Percentiles rank a stretch among this genome's conserved stretches.
Evolutionary conservation across 1,284 basidiomycete genomes (phyloP).

Genomic region (Pseudozyma thailandica): DNA sequence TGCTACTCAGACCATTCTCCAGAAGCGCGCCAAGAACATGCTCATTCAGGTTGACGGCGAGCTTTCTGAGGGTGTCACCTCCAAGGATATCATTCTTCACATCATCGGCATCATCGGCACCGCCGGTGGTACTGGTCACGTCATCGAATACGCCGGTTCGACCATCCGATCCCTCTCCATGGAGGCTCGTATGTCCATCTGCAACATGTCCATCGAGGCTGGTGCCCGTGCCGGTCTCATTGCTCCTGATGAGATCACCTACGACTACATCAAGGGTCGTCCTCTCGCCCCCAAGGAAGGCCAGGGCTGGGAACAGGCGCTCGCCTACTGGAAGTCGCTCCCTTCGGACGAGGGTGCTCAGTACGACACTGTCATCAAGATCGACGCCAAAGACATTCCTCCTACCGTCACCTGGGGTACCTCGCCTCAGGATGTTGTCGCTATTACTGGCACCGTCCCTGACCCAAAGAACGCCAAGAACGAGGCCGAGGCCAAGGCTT

Average conservation of each 20-base stretch:
- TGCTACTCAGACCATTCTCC: slow-evolving; percentile 65
- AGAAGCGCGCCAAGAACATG: slow-evolving; percentile 67
- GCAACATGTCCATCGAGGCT: slow-evolving; percentile 68
- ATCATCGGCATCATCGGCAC: slow-evolving; percentile 67
- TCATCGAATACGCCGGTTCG: slow-evolving; percentile 65
- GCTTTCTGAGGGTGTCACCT: slow-evolving; percentile 63
- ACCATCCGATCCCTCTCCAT: slow-evolving; percentile 63
- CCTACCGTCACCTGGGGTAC: slow-evolving; percentile 67
- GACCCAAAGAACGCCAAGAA: slow-evolving; percentile 60
- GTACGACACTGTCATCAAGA: slow-evolving; percentile 64
- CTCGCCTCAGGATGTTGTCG: slow-evolving; percentile 62
- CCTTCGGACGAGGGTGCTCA: slow-evolving; percentile 60
- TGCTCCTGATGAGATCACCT: slow-evolving; percentile 65
- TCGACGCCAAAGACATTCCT: slow-evolving; percentile 64
- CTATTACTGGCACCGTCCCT: slow-evolving; percentile 64
- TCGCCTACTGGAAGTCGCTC: slow-evolving; percentile 64
- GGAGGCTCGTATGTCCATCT: slow-evolving; percentile 67
- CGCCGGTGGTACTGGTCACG: slow-evolving; percentile 65
- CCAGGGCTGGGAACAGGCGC: slow-evolving; percentile 61
- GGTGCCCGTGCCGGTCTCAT: slow-evolving; percentile 68
- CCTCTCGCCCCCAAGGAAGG: slow-evolving; percentile 64
- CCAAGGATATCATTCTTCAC: slow-evolving; percentile 67
- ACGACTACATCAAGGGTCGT: slow-evolving; percentile 65
- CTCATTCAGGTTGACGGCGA: slow-evolving; percentile 66
- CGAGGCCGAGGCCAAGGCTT: slow-evolving; percentile 54